Base-by-base conservation (phyloP, 441 rosid species). In the Corymbia calophylla region DNA sequence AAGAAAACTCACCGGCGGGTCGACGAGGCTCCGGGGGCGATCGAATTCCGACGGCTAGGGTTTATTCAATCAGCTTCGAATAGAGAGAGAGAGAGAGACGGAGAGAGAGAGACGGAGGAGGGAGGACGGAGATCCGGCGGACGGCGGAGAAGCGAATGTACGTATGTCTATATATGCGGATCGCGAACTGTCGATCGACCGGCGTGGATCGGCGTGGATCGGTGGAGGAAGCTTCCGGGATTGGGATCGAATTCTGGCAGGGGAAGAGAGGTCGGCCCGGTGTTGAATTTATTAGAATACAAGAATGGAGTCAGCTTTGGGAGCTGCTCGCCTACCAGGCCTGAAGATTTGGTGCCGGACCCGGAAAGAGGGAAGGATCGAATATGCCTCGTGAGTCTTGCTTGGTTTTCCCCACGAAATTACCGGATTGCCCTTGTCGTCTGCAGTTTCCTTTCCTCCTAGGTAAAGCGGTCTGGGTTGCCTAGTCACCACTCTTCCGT, bases 271-370 rank as follows among this genome's bases (percentile, higher is more conserved):
- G 81, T 19, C 48, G 81, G 29, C 64, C 51, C n/a, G 84, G 84
- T 23, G 84, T 77, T 21, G 44, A 5, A 77, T 12, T 80, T 47
- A 29, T 8, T 3, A 60, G 53, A 13, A 85, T 21, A 62, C 91
- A 58, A 89, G 81, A 90, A 25, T 81, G 68, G 87, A 32, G 91
- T 90, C 89, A 66, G 87, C 58, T 56, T 51, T 32, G 91, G 81
- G 77, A 54, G 48, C 31, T 39, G 48, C 31, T 68, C 66, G 90
- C 82, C 88, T 29, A 53, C 88, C 90, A 27, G 53, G 55, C 29
- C 86, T 54, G 81, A 82, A 17, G 9, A 55, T 14, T 14, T 14
- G 54, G 39, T 27, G 44, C 4, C 4, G 60, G 66, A 35, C 29
- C 29, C 7, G 9, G 88, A 14, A 51, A 7, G 82, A 8, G 2